Conservation (phyloP, 2,329 filamentous ascomycete genomes). For the Cyanodermella asteris region DNA sequence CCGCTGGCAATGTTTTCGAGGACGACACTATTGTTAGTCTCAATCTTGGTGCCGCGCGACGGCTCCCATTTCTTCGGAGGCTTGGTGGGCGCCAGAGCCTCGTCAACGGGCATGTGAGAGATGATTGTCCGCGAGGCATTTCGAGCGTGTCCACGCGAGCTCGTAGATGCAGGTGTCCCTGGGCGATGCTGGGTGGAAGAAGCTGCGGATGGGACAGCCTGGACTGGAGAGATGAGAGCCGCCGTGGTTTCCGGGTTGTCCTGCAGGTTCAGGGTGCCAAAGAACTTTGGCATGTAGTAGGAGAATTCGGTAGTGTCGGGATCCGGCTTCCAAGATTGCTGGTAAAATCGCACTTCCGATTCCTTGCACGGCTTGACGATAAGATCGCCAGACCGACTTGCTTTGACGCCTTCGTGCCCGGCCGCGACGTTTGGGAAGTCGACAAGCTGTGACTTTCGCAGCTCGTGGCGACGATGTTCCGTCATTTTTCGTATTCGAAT, state of each 20-base stretch:
- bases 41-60: conserved; percentile 40
- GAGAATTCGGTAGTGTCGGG: conserved; percentile 56
- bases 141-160: conserved; percentile 1
- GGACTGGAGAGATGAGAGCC: conserved; percentile 26
- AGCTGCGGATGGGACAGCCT: conserved; percentile 14
- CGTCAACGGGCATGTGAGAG: conserved; percentile 10
- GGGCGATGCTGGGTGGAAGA: too few relatives aligned
- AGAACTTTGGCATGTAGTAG: conserved; percentile 62
- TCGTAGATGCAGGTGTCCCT: neutral
- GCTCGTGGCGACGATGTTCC: too few relatives aligned
- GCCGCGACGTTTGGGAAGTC: conserved; percentile 58
- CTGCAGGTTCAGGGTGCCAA: conserved; percentile 57
- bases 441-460: conserved; percentile 26
- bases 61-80: conserved; percentile 21
- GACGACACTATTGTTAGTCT: conserved; percentile 60
- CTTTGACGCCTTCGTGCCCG: conserved; percentile 77
- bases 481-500: too few relatives aligned
- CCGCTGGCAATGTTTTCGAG: conserved; percentile 65
- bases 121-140: conserved; percentile 8
- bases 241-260: conserved; percentile 20
- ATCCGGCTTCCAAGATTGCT: too few relatives aligned
- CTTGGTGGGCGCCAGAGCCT: conserved; percentile 10
- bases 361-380: conserved; percentile 88
- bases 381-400: conserved; percentile 58
- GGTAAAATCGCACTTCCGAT: conserved; percentile 77